Evolutionary conservation across 768 basidiomycete genomes (phyloP).

Genomic region (Trametes elegans): DNA sequence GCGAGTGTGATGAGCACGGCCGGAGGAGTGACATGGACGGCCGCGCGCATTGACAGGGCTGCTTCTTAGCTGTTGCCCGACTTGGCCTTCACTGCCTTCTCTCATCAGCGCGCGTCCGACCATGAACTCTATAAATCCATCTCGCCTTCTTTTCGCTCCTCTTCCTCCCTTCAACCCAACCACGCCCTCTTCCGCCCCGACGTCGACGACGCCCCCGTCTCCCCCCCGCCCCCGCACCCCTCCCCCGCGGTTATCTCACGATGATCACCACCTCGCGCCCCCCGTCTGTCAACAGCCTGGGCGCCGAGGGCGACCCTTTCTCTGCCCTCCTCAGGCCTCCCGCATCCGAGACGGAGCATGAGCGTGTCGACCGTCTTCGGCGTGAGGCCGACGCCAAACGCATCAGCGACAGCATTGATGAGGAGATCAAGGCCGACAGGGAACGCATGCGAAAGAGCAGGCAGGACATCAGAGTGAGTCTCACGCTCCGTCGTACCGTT

Average conservation of each 20-base stretch:
- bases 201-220: slow-evolving; percentile 3
- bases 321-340: slow-evolving; percentile 65
- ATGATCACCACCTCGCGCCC: slow-evolving; percentile 53
- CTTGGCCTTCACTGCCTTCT: slow-evolving; percentile 18
- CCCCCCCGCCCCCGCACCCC: slow-evolving; percentile 19
- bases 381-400: slow-evolving; percentile 73
- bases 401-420: slow-evolving; percentile 79
- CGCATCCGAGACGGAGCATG: slow-evolving; percentile 58
- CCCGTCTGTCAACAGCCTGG: slow-evolving; percentile 60
- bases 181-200: slow-evolving; percentile 7
- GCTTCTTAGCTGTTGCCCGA: slow-evolving; percentile 11
- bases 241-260: slow-evolving; percentile 29
- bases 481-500: slow-evolving; percentile 19
- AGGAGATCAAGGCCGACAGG: slow-evolving; percentile 68
- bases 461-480: slow-evolving; percentile 69
- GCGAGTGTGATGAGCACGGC: slow-evolving; percentile 2
- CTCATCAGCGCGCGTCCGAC: slow-evolving; percentile 18
- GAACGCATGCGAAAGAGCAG: slow-evolving; percentile 62
- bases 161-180: slow-evolving; percentile 24
- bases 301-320: slow-evolving; percentile 63
- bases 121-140: slow-evolving; percentile 22
- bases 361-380: slow-evolving; percentile 59
- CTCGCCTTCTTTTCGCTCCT: slow-evolving; percentile 9
- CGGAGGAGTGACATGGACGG: slow-evolving; percentile 11
- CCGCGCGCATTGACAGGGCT: background rate